Conservation (phyloP, 1,284 basidiomycete genomes). For the Coniferiporia sulphurascens region DNA sequence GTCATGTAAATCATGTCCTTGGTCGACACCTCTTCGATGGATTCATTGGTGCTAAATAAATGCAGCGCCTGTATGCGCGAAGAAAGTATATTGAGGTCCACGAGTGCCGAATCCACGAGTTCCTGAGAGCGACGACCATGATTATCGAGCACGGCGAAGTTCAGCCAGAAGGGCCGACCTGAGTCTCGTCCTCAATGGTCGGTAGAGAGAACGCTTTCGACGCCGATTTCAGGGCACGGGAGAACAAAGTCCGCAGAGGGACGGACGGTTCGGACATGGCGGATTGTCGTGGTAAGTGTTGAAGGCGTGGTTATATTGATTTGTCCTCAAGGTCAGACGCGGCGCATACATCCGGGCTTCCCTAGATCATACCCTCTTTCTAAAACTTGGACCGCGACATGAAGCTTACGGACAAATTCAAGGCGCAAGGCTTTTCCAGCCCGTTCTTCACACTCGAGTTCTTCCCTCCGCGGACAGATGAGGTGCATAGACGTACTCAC, state of each 20-base stretch:
- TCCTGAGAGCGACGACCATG: conserved; percentile 37
- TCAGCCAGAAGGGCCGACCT: conserved; percentile 31
- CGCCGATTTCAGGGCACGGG: conserved; percentile 37
- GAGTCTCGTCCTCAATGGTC: conserved; percentile 45
- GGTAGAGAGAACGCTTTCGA: conserved; percentile 42
- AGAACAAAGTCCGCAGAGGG: conserved; percentile 39
- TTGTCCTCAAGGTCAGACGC: neutral
- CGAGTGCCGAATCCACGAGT: conserved; percentile 48
- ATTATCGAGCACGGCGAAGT: neutral
- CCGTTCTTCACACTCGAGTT: conserved; percentile 92
- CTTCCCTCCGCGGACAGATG: conserved; percentile 92
- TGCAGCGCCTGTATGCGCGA: conserved; percentile 53
- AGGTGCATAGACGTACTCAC: conserved; percentile 38
- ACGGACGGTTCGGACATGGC: conserved; percentile 11
- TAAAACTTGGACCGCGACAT: conserved; percentile 32
- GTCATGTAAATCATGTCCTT: conserved; percentile 76
- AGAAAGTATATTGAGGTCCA: conserved; percentile 48
- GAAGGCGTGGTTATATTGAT: neutral
- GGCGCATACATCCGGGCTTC: neutral
- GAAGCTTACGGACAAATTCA: conserved; percentile 69
- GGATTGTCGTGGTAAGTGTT: neutral
- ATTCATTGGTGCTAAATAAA: conserved; percentile 85
- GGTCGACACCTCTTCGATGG: conserved; percentile 80
- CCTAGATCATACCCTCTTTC: neutral
- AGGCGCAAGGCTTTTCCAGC: conserved; percentile 32